Base-by-base conservation (phyloP, 2,329 filamentous ascomycete species). In the Hymenoscyphus salicellus region DNA sequence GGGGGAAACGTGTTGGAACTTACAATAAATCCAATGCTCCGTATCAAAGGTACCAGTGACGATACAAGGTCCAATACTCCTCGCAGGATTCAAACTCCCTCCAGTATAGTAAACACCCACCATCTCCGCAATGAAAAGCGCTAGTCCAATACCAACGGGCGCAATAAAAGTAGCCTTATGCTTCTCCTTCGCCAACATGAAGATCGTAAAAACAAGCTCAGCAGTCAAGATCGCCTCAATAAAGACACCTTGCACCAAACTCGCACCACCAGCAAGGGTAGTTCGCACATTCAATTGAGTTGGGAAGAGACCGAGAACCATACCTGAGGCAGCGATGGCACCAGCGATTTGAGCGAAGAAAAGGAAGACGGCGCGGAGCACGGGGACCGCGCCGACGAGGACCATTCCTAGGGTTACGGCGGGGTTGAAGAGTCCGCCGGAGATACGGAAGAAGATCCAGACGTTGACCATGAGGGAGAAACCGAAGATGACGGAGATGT, bases 381-480 rank as follows among this genome's bases (percentile, higher is more conserved):
- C 58, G 5, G 73, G 68, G 1, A 79, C 63, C 16, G 74, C 76
- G 11, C 77, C 74, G 30, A 78, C 71, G 26, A 79, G 69, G 17
- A 71, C 69, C 73, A 79, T 73, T 17, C 72, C 77, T 3, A 79
- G 61, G 0, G 77, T 78, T 17, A 79, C 80, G 36, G 78, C 78
- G 1, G 82, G 82, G 64, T 84, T 84, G 71, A 84, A 84, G 10
- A 83, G 73, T 2, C 81, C 82, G n/a, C 82, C 82, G 0, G 78
- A 80, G 23, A 84, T 77, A 23, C 82, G 78, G 71, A 79, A 84
- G 71, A 84, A 84, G 3, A 83, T 78, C 83, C 83, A 85, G 2
- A 81, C 81, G 69, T 84, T 85, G 66, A 83, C 82, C 28, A 79
- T 79, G 55, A 85, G 75, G 5, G 65, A 72, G 62, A 72, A 75